Percentiles rank a stretch among this genome's conserved stretches.
phyloP scores from a whole-genome alignment of 2,329 filamentous ascomycete species.

The Dactylellina cionopaga region DNA sequence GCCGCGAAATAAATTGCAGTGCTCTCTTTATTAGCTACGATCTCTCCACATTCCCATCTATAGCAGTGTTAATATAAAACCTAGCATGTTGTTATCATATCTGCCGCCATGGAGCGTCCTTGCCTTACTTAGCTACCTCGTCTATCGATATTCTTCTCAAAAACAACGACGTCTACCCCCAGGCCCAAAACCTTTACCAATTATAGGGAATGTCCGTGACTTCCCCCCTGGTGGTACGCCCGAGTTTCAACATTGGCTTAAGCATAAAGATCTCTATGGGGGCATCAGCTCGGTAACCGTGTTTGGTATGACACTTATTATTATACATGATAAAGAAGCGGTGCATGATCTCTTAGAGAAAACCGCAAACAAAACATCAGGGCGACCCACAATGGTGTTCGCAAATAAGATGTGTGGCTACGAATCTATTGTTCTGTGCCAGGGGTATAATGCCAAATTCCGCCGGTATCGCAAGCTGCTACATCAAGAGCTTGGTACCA shows the following conservation, averaged over 20 bases:
- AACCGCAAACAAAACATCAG: conserved; percentile 58
- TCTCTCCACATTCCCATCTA: no score
- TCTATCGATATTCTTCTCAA: conserved; percentile 40
- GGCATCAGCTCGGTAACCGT: conserved; percentile 61
- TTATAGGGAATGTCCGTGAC: conserved; percentile 66
- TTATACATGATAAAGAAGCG: conserved; percentile 59
- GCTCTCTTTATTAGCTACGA: no score
- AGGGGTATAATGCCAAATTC: conserved; percentile 55
- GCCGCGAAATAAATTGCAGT: no score
- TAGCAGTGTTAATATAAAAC: no score
- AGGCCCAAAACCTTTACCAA: conserved; percentile 64
- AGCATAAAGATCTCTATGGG: conserved; percentile 63
- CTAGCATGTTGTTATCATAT: background rate
- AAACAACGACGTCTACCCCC: conserved; percentile 61
- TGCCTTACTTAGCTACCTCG: background rate
- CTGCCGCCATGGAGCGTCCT: background rate
- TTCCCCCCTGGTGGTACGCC: conserved; percentile 61
- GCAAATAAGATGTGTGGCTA: conserved; percentile 58
- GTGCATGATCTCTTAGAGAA: conserved; percentile 59
- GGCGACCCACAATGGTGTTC: conserved; percentile 58
- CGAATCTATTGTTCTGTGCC: conserved; percentile 51
- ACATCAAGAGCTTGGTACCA: conserved; percentile 58
- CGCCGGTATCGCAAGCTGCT: conserved; percentile 57
- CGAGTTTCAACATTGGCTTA: conserved; percentile 63
- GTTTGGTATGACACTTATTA: conserved; percentile 60